phyloP scores from a whole-genome alignment of 768 basidiomycete genomes.

The Harrya chromipes region DNA sequence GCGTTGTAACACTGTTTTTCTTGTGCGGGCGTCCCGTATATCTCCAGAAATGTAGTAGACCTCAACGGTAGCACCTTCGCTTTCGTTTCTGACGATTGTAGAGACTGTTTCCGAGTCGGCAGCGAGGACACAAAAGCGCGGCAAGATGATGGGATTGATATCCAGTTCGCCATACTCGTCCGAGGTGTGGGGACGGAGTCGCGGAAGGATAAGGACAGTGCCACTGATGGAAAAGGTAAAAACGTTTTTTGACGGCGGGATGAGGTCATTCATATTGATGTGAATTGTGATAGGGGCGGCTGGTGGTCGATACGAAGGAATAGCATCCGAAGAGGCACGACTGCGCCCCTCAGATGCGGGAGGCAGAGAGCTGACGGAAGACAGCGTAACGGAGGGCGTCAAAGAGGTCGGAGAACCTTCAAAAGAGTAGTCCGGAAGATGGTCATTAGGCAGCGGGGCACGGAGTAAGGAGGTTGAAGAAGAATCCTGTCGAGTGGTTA shows the following conservation, averaged over 20 bases:
- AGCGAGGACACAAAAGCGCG: slow-evolving; percentile 66
- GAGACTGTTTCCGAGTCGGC: slow-evolving; percentile 61
- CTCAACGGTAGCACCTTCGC: slow-evolving; percentile 51
- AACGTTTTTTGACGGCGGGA: slow-evolving; percentile 57
- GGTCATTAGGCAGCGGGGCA: slow-evolving; percentile 65
- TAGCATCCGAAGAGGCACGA: slow-evolving; percentile 36
- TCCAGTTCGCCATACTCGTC: slow-evolving; percentile 31
- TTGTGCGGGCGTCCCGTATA: slow-evolving; percentile 56
- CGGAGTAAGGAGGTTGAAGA: slow-evolving; percentile 66
- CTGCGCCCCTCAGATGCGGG: slow-evolving; percentile 33
- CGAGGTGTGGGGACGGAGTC: slow-evolving; percentile 27
- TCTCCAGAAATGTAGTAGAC: slow-evolving; percentile 60
- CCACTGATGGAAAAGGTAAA: slow-evolving; percentile 69
- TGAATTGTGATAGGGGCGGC: slow-evolving; percentile 67
- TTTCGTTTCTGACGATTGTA: slow-evolving; percentile 59
- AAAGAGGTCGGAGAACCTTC: slow-evolving; percentile 58
- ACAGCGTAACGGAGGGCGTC: slow-evolving; percentile 40
- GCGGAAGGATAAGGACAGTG: slow-evolving; percentile 57
- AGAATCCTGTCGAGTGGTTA: slow-evolving; percentile 37
- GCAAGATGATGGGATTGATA: slow-evolving; percentile 55
- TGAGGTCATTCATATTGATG: slow-evolving; percentile 76
- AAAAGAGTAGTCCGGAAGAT: slow-evolving; percentile 72
- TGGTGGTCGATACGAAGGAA: slow-evolving; percentile 39
- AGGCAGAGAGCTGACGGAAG: slow-evolving; percentile 39
- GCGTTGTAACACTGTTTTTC: slow-evolving; percentile 60